A percentile compares a stretch with the other conserved stretches of the same genome.
Evolutionary conservation across 148 eudicot genomes (phyloP).

Genomic region (Fagopyrum homotropicum): DNA sequence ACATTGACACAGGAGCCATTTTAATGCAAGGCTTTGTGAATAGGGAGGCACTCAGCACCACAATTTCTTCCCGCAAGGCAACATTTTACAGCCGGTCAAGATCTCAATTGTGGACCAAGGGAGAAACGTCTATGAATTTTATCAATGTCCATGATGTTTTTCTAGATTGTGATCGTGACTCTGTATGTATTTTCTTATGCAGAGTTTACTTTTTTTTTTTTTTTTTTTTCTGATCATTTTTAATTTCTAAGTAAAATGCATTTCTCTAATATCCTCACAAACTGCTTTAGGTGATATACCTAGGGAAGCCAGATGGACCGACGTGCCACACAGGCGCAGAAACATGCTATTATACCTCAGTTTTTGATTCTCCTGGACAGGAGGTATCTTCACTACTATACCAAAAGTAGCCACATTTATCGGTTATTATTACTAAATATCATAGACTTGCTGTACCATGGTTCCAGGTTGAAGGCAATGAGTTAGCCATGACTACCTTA

Average conservation of each 20-base stretch:
- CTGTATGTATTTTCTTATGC: slow-evolving; percentile 43
- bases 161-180: slow-evolving; percentile 88
- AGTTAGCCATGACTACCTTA: slow-evolving; percentile 61
- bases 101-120: slow-evolving; percentile 81
- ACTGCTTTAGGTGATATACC: slow-evolving; percentile 59
- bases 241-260: neutral
- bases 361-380: slow-evolving; percentile 31
- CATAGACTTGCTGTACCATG: neutral
- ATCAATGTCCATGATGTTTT: slow-evolving; percentile 73
- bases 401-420: neutral
- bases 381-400: slow-evolving; percentile 32
- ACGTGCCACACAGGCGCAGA: slow-evolving; percentile 95
- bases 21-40: slow-evolving; percentile 97
- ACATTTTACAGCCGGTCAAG: slow-evolving; percentile 93
- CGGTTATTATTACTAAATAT: neutral
- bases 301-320: slow-evolving; percentile 94
- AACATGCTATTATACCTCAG: slow-evolving; percentile 88
- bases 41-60: slow-evolving; percentile 72
- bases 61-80: slow-evolving; percentile 81
- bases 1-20: slow-evolving; percentile 88
- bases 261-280: neutral
- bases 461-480: slow-evolving; percentile 39
- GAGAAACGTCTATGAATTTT: slow-evolving; percentile 89
- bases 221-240: neutral
- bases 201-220: neutral